Base-by-base conservation (phyloP, 202 grass and related monocot species). In the Zizania palustris region DNA sequence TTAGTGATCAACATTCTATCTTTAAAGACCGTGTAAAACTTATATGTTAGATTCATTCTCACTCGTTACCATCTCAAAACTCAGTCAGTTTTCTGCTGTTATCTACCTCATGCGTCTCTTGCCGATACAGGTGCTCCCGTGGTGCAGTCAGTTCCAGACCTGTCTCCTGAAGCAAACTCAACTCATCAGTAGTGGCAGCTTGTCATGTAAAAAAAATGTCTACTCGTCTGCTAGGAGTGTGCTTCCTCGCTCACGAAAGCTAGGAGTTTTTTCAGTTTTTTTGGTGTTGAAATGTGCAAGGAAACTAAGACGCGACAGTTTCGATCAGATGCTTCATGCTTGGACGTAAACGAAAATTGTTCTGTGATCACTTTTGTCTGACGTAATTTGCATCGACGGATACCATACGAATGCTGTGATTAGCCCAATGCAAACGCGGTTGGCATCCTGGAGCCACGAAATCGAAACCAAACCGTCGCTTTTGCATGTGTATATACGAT, bases 231-330 rank as follows among this genome's bases (percentile, higher is more conserved):
- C 41, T 40, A 62, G 34, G 49, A 40, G 41, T 56, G 68, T 54
- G 34, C 45, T n/a, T 60, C n/a, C 42, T 41, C 0, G 57, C 35
- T 34, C 16, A n/a, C 45, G 33, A 62, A 71, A 39, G 69, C 43
- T 39, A 16, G 44, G 8, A 7, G 7, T 51, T 5, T 3, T 11
- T 7, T 49, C 14, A 43, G 9, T 18, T 54, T 45, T 50, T 50
- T 11, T n/a, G 46, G 39, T 10, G 9, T 15, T 54, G 72, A 44
- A 77, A 55, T 63, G 4, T 83, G 41, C 67, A 33, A 65, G 37
- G 42, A 14, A 51, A 19, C 10, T 45, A 18, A 18, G 42, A 9
- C 48, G 28, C 51, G 60, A 51, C 41, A 55, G 7, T 55, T 33
- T 60, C 42, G 54, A 60, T 49, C 0, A n/a, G 8, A 15, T 50